A percentile compares a stretch with the other conserved stretches of the same genome.
Conservation (phyloP, 176 grass and related monocot genomes). For the Paspalum vaginatum region DNA sequence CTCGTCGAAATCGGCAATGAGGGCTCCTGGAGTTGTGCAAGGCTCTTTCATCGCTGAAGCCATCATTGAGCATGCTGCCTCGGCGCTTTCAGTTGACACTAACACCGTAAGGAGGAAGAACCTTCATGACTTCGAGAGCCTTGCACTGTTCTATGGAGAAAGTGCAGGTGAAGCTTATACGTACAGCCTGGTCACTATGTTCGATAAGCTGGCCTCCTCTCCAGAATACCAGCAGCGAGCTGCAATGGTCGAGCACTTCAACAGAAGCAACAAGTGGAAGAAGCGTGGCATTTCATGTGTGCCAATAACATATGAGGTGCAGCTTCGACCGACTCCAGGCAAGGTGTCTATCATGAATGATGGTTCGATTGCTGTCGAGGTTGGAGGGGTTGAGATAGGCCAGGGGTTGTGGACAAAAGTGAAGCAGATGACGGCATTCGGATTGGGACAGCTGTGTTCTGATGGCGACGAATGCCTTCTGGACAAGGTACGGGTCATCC, state of each 20-base stretch:
- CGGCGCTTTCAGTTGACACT: slow-evolving; percentile 53
- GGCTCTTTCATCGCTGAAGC: slow-evolving; percentile 91
- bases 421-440: slow-evolving; percentile 80
- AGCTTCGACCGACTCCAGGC: slow-evolving; percentile 43
- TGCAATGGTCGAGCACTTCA: slow-evolving; percentile 51
- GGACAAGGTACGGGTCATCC: slow-evolving; percentile 71
- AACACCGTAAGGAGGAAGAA: slow-evolving; percentile 70
- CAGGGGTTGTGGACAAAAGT: slow-evolving; percentile 92
- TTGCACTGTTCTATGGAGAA: slow-evolving; percentile 48
- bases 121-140: slow-evolving; percentile 70
- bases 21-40: slow-evolving; percentile 71
- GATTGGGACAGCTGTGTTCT: slow-evolving; percentile 52
- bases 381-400: slow-evolving; percentile 82
- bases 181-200: slow-evolving; percentile 72
- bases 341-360: slow-evolving; percentile 88
- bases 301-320: slow-evolving; percentile 60
- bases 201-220: slow-evolving; percentile 69
- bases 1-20: slow-evolving; percentile 64
- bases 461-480: slow-evolving; percentile 55
- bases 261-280: slow-evolving; percentile 65
- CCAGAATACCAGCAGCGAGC: slow-evolving; percentile 51
- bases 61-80: slow-evolving; percentile 79
- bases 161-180: slow-evolving; percentile 49
- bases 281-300: slow-evolving; percentile 90
- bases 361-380: slow-evolving; percentile 82